Base-by-base conservation (phyloP, 2,329 filamentous ascomycete genomes). In the Periconia digitata region DNA sequence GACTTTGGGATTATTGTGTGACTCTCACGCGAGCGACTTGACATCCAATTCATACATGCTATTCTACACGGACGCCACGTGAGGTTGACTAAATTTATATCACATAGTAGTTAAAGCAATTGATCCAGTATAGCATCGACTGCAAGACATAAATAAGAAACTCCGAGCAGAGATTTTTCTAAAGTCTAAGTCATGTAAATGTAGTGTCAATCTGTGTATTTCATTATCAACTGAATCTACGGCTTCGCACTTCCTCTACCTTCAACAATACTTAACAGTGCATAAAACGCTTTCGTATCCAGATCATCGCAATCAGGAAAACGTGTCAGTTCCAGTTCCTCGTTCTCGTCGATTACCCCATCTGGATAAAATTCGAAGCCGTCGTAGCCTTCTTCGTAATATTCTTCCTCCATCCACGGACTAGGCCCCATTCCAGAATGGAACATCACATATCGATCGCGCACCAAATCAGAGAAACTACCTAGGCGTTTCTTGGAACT, bases 401-500 rank as follows among this genome's bases (percentile, higher is more conserved):
- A 32, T 32, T 38, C 40, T 15, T 29, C 44, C 17, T 20, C 37
- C 13, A 47, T n/a, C 49, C 49, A 51, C 41, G 41, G 41, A 8
- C 10, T 34, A 34, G 34, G 42, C n/a, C 32, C 45, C 16, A 32
- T 37, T n/a, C 24, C 45, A 23, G 22, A 36, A 21, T 49, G 43
- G 27, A 52, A 52, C 35, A 49, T 44, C 13, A 23, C 21, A 24
- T 54, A 50, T 24, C 45, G n/a, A n/a, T 21, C 23, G n/a, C 17
- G 7, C 7, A 40, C 17, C n/a, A 43, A 12, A 15, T 16, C 13
- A 1, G 24, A 18, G 6, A 36, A 8, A 12, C 54, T 36, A 2
- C 51, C 29, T 32, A 54, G 53, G 4, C 53, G 32, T 20, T 54
- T 35, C 36, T 54, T 49, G 43, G 56, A 59, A 46, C 49, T 48